A percentile compares a stretch with the other conserved stretches of the same genome.
These are phyloP conservation scores for Pythium dissimile DNA, from an alignment of 352 stramenopile genomes.

Conservation along the genomic window DNA sequence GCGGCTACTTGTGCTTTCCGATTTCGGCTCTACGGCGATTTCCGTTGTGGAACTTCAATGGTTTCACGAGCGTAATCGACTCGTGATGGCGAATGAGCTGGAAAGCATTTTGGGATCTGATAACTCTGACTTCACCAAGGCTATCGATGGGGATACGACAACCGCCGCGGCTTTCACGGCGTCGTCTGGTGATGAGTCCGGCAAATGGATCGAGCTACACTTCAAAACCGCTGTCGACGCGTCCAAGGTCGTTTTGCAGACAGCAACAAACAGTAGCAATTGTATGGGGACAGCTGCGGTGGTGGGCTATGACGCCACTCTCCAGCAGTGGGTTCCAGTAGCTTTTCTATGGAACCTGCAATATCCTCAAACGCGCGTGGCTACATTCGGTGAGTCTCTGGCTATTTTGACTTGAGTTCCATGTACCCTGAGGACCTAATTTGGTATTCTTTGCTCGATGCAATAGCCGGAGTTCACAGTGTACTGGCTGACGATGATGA, in stretches of 20 bases:
- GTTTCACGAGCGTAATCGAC: conserved; percentile 17
- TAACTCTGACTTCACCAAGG: conserved; percentile 19
- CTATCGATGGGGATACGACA: conserved; percentile 23
- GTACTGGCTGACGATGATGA: conserved; percentile 28
- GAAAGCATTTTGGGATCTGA: conserved; percentile 23
- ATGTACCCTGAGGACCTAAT: too few relatives aligned
- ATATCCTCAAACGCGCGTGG: conserved; percentile 15
- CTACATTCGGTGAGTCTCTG: conserved; percentile 20
- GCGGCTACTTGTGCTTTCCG: conserved; percentile 19
- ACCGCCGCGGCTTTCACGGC: conserved; percentile 15
- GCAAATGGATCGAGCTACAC: conserved; percentile 28
- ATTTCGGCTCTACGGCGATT: conserved; percentile 15
- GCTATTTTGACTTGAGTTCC: too few relatives aligned
- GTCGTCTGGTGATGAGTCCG: conserved; percentile 13
- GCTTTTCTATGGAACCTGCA: conserved; percentile 25
- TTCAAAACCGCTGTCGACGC: conserved; percentile 26
- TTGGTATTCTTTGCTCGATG: background rate
- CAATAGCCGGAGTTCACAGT: conserved; percentile 12
- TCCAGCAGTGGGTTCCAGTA: conserved; percentile 14
- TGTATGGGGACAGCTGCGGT: conserved; percentile 15
- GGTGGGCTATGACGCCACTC: conserved; percentile 7
- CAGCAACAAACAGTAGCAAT: conserved; percentile 13
- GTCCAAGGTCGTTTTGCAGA: conserved; percentile 25
- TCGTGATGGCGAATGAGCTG: conserved; percentile 12
- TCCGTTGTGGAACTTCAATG: conserved; percentile 24